Evolutionary conservation across 352 stramenopile genomes (phyloP).

Genomic region (Globisporangium parvum): DNA sequence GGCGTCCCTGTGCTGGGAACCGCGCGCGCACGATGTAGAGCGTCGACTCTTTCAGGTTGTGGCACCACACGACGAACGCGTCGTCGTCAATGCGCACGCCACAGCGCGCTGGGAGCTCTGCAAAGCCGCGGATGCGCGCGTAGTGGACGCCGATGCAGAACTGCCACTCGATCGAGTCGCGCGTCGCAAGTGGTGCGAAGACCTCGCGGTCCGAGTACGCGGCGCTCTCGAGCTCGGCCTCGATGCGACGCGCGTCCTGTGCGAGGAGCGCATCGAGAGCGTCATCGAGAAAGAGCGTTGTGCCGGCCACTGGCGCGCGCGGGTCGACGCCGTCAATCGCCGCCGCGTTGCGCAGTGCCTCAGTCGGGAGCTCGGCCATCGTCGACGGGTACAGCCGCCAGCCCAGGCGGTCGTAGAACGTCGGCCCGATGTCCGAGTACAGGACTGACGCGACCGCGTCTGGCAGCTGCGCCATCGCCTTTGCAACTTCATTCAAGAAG

Average conservation of each 20-base stretch:
- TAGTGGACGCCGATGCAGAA: constrained; percentile 55
- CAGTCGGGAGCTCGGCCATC: constrained; percentile 27
- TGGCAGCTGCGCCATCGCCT: constrained; percentile 22
- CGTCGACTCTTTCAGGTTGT: constrained; percentile 54
- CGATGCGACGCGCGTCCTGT: constrained; percentile 28
- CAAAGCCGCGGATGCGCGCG: constrained; percentile 24
- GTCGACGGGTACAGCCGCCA: constrained; percentile 47
- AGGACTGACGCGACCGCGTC: constrained; percentile 36
- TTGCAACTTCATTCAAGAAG: constrained; percentile 35
- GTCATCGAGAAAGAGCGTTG: constrained; percentile 27
- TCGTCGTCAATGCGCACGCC: constrained; percentile 31
- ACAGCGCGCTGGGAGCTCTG: constrained; percentile 29
- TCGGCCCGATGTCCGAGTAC: constrained; percentile 63
- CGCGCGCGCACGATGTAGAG: constrained; percentile 46
- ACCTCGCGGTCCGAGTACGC: constrained; percentile 25
- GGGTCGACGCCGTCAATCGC: not conserved
- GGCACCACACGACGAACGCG: constrained; percentile 57
- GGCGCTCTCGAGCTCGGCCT: constrained; percentile 22
- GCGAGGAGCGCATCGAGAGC: constrained; percentile 33
- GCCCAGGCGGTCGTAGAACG: constrained; percentile 55
- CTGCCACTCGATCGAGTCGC: constrained; percentile 61
- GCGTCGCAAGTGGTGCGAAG: constrained; percentile 38
- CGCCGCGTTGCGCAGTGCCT: constrained; percentile 8
- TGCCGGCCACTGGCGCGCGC: not conserved
- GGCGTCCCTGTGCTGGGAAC: constrained; percentile 18